Evolutionary conservation across 2,329 filamentous ascomycete species (phyloP), one percentile per base, ranked within the genome.

Genomic region (Fusarium cyanostomum): DNA sequence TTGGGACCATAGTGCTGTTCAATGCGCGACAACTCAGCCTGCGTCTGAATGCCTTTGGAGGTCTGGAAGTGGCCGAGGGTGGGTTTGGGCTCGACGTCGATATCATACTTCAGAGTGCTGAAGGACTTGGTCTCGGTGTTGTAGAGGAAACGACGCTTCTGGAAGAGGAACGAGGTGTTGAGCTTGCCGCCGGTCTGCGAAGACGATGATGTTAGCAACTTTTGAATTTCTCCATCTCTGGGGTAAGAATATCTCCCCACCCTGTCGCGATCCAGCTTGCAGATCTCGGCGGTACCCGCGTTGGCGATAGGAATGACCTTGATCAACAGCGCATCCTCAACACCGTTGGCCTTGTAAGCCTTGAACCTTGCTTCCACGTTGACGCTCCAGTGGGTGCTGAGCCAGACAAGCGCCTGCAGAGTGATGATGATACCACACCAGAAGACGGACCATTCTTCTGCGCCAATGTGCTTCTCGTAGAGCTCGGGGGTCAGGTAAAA

Each of bases 301-400:
- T 99, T 99, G 63, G 90, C 90, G 49, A 92, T 80, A 31, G 95
- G 95, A 35, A 97, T 87, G 67, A 99, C 89, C 81, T 97, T 98
- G 84, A 99, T 97, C 70, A 96, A 82, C 71, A 89, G 79, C 13
- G 95, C 94, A 69, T 90, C 86, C 50, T 89, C 82, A 31, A 98
- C 81, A 44, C 84, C 86, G 59, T 83, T 85, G 52, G 89, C 91
- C 67, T 84, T 86, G 52, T 84, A 89, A 2, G 94, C 87, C 11
- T 91, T 98, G 77, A 98, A 97, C 59, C 89, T 79, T 18, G 90
- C 90, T 73, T 89, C 87, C 64, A 98, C 81, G 74, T 94, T 89
- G 75, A 99, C 92, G 74, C 92, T 98, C 95, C 95, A 99, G 80
- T 98, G 92, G 42, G 95, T 99, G 81, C 91, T 94, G 62, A 99